Evolutionary conservation across 2,329 filamentous ascomycete genomes (phyloP).

Genomic region (Taxawa tesnikishii): DNA sequence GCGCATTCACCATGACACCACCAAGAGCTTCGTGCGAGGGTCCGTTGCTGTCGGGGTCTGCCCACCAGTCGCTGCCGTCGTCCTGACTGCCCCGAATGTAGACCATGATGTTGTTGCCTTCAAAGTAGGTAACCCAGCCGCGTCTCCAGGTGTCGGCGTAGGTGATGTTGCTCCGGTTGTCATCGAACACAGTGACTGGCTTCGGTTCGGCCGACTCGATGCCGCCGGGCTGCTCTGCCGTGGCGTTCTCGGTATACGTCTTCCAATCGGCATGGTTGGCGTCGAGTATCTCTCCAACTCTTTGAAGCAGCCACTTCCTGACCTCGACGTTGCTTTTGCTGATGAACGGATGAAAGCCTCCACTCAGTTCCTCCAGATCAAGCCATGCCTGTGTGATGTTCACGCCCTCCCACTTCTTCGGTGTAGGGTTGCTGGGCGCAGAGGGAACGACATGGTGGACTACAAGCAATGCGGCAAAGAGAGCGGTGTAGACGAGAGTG

Average conservation of each 20-base stretch:
- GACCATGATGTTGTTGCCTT: slow-evolving; percentile 83
- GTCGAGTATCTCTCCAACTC: slow-evolving; percentile 58
- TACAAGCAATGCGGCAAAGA: slow-evolving; percentile 60
- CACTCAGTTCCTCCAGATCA: slow-evolving; percentile 66
- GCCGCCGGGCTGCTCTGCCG: slow-evolving; percentile 13
- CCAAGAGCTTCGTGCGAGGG: slow-evolving; percentile 35
- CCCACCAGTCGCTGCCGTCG: slow-evolving; percentile 64
- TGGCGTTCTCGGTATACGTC: slow-evolving; percentile 13
- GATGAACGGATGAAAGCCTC: slow-evolving; percentile 78
- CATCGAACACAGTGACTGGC: slow-evolving; percentile 58
- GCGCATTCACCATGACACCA: slow-evolving; percentile 84
- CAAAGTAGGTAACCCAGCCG: slow-evolving; percentile 57
- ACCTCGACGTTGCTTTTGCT: slow-evolving; percentile 72
- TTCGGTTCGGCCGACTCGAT: slow-evolving; percentile 4
- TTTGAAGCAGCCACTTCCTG: slow-evolving; percentile 59
- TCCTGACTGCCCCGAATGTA: slow-evolving; percentile 76
- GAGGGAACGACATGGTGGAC: slow-evolving; percentile 59
- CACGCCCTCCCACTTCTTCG: slow-evolving; percentile 44
- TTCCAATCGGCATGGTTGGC: slow-evolving; percentile 41
- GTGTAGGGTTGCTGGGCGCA: slow-evolving; percentile 54
- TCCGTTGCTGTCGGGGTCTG: too few species aligned
- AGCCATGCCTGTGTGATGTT: slow-evolving; percentile 79
- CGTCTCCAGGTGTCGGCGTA: slow-evolving; percentile 22
- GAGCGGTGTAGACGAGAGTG: slow-evolving; percentile 61
- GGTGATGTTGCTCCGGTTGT: slow-evolving; percentile 67